Conservation (phyloP, 2,329 filamentous ascomycete species). For the Diaporthe citriasiana region DNA sequence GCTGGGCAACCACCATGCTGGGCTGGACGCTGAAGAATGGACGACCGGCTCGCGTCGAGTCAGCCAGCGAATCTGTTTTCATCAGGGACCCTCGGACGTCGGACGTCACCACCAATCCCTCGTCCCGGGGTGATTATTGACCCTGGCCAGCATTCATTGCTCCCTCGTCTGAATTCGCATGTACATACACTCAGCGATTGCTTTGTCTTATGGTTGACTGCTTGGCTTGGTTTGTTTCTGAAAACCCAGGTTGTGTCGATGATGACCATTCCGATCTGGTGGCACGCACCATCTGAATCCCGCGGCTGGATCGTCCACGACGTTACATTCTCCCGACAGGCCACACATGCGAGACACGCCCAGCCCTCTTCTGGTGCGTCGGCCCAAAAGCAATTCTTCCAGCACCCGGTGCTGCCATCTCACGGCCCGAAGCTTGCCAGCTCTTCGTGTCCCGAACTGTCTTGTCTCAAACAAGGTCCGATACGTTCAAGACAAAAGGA, state of each 20-base stretch:
- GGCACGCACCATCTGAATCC: constrained; percentile 21
- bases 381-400: constrained; percentile 1
- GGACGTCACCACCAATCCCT: constrained; percentile 10
- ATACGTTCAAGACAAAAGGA: neutral
- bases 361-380: constrained; percentile 3
- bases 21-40: neutral
- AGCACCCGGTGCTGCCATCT: constrained; percentile 17
- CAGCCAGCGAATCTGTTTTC: constrained; percentile 29
- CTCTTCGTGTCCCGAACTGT: constrained; percentile 3
- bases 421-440: constrained; percentile 26
- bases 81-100: constrained; percentile 28
- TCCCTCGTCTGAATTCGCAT: neutral
- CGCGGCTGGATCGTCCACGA: constrained; percentile 18
- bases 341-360: constrained; percentile 1
- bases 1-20: neutral
- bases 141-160: neutral
- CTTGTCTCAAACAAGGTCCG: neutral
- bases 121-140: neutral
- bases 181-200: neutral
- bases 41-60: constrained; percentile 18
- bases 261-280: constrained; percentile 18
- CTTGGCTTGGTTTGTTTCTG: neutral
- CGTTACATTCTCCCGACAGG: constrained; percentile 30
- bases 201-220: neutral
- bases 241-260: neutral